Conservation (phyloP, 2,329 filamentous ascomycete species). For the Xenosphaeropsis pyriputrescens region DNA sequence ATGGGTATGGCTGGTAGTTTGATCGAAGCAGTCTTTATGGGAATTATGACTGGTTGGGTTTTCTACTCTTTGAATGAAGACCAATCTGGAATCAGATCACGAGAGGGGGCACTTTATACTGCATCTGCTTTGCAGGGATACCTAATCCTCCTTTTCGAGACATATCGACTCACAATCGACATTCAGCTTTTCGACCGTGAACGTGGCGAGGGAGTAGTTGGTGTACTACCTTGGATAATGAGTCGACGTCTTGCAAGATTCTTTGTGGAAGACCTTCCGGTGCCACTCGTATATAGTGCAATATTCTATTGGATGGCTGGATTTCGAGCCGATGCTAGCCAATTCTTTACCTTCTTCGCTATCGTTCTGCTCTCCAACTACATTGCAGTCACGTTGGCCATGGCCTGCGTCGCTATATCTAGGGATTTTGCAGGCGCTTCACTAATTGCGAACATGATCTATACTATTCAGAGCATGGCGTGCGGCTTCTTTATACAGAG, state of each 20-base stretch:
- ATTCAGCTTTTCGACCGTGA: constrained; percentile 67
- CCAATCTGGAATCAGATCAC: constrained; percentile 57
- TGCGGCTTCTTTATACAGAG: constrained; percentile 67
- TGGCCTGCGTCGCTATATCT: constrained; percentile 48
- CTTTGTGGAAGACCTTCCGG: constrained; percentile 57
- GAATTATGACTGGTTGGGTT: constrained; percentile 57
- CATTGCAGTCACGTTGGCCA: constrained; percentile 57
- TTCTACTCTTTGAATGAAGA: constrained; percentile 52
- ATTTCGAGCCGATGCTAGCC: constrained; percentile 44
- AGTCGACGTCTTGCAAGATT: constrained; percentile 56
- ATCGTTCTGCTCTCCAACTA: constrained; percentile 58
- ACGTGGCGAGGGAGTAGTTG: constrained; percentile 56
- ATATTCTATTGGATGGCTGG: constrained; percentile 72
- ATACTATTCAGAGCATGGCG: constrained; percentile 59
- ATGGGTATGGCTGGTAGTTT: constrained; percentile 60
- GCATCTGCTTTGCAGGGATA: constrained; percentile 62
- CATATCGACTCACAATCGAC: constrained; percentile 60
- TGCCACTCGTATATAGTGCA: constrained; percentile 54
- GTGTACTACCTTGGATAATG: constrained; percentile 52
- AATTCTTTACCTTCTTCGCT: constrained; percentile 61
- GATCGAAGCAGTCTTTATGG: constrained; percentile 56
- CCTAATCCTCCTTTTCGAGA: constrained; percentile 61
- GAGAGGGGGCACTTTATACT: constrained; percentile 59
- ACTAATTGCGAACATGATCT: constrained; percentile 57
- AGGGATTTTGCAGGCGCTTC: constrained; percentile 57